phyloP scores from a whole-genome alignment of 2,329 filamentous ascomycete genomes.

The Zymoseptoria ardabiliae region DNA sequence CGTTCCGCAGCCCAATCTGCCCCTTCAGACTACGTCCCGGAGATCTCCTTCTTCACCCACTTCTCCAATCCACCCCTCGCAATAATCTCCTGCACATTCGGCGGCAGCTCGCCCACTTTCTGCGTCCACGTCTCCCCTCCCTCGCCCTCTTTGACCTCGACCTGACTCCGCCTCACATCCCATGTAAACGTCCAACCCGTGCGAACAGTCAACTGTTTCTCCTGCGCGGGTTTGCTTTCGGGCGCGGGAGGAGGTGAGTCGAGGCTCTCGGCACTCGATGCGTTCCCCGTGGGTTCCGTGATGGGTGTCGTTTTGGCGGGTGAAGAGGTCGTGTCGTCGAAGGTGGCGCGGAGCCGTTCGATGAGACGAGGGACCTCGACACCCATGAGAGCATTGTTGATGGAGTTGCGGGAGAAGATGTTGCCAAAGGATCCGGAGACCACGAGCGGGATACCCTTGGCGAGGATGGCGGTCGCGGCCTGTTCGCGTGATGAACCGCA shows the following conservation, averaged over 20 bases:
- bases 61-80: conserved; percentile 69
- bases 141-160: conserved; percentile 63
- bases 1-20: too few relatives aligned
- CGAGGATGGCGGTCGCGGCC: conserved; percentile 78
- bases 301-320: conserved; percentile 33
- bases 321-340: conserved; percentile 25
- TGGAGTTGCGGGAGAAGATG: conserved; percentile 71
- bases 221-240: conserved; percentile 30
- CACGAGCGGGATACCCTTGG: conserved; percentile 72
- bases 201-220: conserved; percentile 57
- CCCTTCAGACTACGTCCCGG: conserved; percentile 1
- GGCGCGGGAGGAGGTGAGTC: conserved; percentile 43
- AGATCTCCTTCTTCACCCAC: conserved; percentile 70
- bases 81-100: conserved; percentile 79
- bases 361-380: conserved; percentile 64
- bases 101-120: conserved; percentile 73
- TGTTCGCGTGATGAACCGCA: conserved; percentile 76
- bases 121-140: conserved; percentile 64
- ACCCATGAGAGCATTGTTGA: conserved; percentile 71
- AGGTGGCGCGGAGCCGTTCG: conserved; percentile 57
- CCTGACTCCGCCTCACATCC: conserved; percentile 67
- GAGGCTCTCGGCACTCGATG: conserved; percentile 34
- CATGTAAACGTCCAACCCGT: conserved; percentile 79
- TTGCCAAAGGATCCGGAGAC: conserved; percentile 75
- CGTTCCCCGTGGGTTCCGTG: conserved; percentile 46